These are phyloP conservation scores for Chlorencoelia australis DNA, from an alignment of 2,329 filamentous ascomycete species.

Conservation along the genomic window DNA sequence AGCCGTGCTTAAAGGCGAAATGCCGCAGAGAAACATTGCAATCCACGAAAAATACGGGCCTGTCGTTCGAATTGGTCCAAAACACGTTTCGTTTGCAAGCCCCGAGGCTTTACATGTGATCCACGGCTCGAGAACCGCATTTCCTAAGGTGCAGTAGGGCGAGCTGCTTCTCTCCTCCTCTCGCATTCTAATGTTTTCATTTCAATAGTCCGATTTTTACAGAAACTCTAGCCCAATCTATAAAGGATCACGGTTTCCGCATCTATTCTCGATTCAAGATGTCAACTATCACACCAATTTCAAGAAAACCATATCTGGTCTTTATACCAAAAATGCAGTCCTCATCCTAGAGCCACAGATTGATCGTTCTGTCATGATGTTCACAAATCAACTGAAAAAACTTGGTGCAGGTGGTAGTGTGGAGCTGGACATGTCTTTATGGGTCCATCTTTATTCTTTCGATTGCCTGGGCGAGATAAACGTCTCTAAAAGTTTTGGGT, in stretches of 20 bases:
- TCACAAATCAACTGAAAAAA: background rate
- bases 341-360: background rate
- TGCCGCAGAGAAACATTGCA: conserved; percentile 26
- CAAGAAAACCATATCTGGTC: background rate
- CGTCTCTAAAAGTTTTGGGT: conserved; percentile 29
- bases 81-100: conserved; percentile 49
- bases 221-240: too few relatives aligned
- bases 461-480: conserved; percentile 42
- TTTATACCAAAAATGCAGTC: background rate
- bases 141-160: conserved; percentile 20
- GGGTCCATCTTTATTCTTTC: conserved; percentile 35
- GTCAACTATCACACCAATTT: conserved; percentile 29
- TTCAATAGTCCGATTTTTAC: too few relatives aligned
- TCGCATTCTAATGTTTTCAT: too few relatives aligned
- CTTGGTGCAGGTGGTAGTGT: conserved; percentile 6
- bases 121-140: conserved; percentile 35
- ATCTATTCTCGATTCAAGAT: conserved; percentile 18
- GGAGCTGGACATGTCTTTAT: conserved; percentile 30
- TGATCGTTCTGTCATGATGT: background rate
- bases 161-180: too few relatives aligned
- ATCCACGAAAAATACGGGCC: conserved; percentile 45
- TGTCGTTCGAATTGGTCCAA: conserved; percentile 44
- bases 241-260: too few relatives aligned
- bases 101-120: conserved; percentile 48
- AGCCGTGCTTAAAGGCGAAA: background rate